phyloP scores from a whole-genome alignment of 148 eudicot genomes.

The Silene uniflora region DNA sequence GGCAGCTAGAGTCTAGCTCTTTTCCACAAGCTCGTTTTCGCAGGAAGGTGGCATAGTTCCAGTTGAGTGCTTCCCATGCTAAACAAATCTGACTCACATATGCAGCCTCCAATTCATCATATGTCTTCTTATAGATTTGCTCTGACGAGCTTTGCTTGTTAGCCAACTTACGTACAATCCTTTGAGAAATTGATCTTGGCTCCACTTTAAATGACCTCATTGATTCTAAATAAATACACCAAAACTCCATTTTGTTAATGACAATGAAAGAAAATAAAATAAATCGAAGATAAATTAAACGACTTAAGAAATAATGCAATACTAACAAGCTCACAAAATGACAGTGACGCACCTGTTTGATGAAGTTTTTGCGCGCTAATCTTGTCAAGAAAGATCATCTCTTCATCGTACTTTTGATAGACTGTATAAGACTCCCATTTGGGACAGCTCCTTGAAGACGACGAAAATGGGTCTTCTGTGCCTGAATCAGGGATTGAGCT shows the following conservation, averaged over 20 bases:
- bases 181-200: conserved; percentile 84
- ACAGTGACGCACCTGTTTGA: conserved; percentile 60
- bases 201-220: conserved; percentile 61
- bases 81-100: conserved; percentile 78
- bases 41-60: conserved; percentile 73
- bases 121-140: conserved; percentile 37
- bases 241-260: neutral
- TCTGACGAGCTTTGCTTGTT: conserved; percentile 35
- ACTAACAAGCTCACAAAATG: no score
- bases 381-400: conserved; percentile 70
- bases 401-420: conserved; percentile 93
- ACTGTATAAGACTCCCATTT: conserved; percentile 96
- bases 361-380: conserved; percentile 86
- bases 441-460: conserved; percentile 87
- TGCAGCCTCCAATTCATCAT: conserved; percentile 70
- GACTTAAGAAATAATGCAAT: no score
- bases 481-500: conserved; percentile 76
- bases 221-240: conserved; percentile 51
- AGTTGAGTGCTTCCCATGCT: conserved; percentile 90
- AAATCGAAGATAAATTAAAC: no score
- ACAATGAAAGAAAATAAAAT: no score
- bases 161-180: conserved; percentile 53
- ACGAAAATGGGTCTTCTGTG: conserved; percentile 85
- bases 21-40: conserved; percentile 42
- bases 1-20: conserved; percentile 57